Base-by-base conservation (phyloP, 2,329 filamentous ascomycete species). In the Chrysoporthe cubensis region DNA sequence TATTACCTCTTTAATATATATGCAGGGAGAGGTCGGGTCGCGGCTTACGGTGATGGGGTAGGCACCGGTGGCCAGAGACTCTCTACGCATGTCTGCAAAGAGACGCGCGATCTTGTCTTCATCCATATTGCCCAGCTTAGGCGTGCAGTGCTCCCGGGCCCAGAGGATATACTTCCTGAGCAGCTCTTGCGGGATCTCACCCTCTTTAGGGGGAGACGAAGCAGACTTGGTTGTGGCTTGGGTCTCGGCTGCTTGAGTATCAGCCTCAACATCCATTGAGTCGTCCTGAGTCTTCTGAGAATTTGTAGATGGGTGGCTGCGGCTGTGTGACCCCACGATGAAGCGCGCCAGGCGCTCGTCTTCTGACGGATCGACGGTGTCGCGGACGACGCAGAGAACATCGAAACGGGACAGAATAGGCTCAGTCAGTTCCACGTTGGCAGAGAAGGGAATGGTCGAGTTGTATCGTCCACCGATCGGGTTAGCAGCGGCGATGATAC, bases 381-480 rank as follows among this genome's bases (percentile, higher is more conserved):
- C 96, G 61, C 96, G 90, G 18, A 99, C 95, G 7, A 99, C 96
- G 76, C 93, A 97, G 8, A 99, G 87, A 72, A 99, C 96, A 73
- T 99, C 96, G 77, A 99, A 99, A 87, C 96, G 95, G 14, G 95
- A 98, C 76, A 99, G 79, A 74, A 99, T 99, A 62, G 96, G 96
- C 79, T 99, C 96, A 0, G 96, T 99, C 65, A 99, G 85, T 76
- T 99, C 93, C 50, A 99, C 96, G 72, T 99, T 99, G 77, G 97
- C 89, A 0, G 93, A 94, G 80, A 99, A 98, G 2, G 96, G 95
- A 48, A 97, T 92, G 0, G 94, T 97, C 52, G 92, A 94, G 80
- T 98, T 98, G 83, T 99, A 99, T 57, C 96, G 92, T 32, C 96
- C 96, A 59, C 94, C 95, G 69, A 97, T 95, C 0, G 96, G 96